phyloP scores from a whole-genome alignment of 306 rosid species.

The Alnus glutinosa region DNA sequence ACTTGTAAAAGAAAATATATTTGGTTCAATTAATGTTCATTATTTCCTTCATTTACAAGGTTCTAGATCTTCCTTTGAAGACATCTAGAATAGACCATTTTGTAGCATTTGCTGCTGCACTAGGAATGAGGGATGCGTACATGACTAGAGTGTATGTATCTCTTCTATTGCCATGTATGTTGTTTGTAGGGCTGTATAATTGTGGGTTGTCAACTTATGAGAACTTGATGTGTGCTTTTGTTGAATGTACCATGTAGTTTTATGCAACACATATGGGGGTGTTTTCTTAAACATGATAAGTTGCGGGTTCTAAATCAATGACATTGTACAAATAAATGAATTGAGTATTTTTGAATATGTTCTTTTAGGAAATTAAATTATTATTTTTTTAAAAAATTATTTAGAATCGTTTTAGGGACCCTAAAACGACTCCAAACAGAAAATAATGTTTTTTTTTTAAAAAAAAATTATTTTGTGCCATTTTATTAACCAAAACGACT shows the following conservation, averaged over 20 bases:
- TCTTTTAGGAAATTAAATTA: too few relatives aligned
- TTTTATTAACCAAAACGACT: too few relatives aligned
- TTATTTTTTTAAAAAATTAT: too few relatives aligned
- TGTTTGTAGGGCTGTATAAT: neutral
- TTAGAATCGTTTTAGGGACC: too few relatives aligned
- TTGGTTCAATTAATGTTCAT: neutral
- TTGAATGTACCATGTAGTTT: neutral
- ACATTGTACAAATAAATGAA: neutral
- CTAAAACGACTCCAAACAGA: too few relatives aligned
- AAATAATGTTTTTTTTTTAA: too few relatives aligned
- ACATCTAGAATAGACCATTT: neutral
- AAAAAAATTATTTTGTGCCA: too few relatives aligned
- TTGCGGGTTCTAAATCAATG: constrained; percentile 4
- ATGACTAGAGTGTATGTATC: neutral
- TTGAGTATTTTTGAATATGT: neutral
- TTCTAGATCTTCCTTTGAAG: neutral
- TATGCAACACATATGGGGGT: neutral
- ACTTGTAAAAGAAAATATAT: too few relatives aligned
- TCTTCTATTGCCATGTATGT: neutral
- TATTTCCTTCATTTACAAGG: neutral
- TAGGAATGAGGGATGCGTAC: neutral
- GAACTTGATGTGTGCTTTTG: neutral
- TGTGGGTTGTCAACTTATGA: neutral
- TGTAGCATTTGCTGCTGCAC: neutral
- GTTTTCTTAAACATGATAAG: neutral